Percentiles rank a stretch among this genome's conserved stretches.
phyloP scores from a whole-genome alignment of 2,329 filamentous ascomycete genomes.

The Sporothrix globosa region DNA sequence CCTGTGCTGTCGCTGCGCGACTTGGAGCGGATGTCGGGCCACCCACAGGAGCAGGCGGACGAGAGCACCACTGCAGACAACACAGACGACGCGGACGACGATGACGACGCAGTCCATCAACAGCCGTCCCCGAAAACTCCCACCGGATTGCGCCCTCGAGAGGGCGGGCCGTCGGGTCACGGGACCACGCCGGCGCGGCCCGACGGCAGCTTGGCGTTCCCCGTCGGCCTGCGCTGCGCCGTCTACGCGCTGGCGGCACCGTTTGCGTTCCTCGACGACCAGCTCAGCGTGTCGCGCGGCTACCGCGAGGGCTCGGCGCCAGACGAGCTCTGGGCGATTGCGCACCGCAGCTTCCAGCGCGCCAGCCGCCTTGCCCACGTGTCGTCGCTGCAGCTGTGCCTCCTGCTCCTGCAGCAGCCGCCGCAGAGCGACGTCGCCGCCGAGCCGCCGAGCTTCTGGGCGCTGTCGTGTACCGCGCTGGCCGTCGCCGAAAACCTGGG shows the following conservation, averaged over 20 bases:
- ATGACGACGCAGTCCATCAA: background rate
- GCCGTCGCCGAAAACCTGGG: slow-evolving; percentile 39
- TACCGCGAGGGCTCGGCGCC: slow-evolving; percentile 38
- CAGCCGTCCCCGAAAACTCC: too few relatives aligned
- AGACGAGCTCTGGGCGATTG: slow-evolving; percentile 40
- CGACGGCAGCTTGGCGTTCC: slow-evolving; percentile 23
- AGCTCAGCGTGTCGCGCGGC: slow-evolving; percentile 39
- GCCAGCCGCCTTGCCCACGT: slow-evolving; percentile 37
- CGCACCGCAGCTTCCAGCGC: slow-evolving; percentile 37
- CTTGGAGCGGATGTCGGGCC: slow-evolving; percentile 29
- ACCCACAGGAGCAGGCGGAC: too few relatives aligned
- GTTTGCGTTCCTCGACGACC: slow-evolving; percentile 40
- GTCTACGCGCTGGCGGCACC: slow-evolving; percentile 39
- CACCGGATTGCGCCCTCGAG: too few relatives aligned
- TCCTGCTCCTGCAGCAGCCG: slow-evolving; percentile 38
- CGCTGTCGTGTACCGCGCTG: slow-evolving; percentile 38
- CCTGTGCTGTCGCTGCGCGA: slow-evolving; percentile 37
- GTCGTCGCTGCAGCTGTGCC: slow-evolving; percentile 37
- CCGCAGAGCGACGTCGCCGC: slow-evolving; percentile 38
- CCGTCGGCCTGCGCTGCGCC: slow-evolving; percentile 38
- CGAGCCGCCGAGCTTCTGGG: slow-evolving; percentile 37
- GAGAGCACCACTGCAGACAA: too few relatives aligned
- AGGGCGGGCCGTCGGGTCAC: background rate
- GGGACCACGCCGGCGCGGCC: background rate
- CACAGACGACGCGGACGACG: too few relatives aligned